Evolutionary conservation across 2,329 filamentous ascomycete species (phyloP).

Genomic region (Penicillium olsonii): DNA sequence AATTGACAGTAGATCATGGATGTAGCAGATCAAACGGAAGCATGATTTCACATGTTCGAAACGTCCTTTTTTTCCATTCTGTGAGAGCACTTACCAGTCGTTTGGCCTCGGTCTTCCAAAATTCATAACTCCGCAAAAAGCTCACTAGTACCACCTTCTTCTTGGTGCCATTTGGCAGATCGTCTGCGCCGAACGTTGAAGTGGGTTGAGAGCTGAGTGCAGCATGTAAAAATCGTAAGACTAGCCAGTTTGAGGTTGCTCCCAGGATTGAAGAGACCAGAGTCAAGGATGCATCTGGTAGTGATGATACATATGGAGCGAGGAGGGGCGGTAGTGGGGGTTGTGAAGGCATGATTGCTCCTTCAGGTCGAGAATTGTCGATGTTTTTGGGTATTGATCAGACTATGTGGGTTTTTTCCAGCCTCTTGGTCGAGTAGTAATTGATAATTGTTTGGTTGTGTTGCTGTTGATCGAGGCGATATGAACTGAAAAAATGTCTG

Average conservation of each 20-base stretch:
- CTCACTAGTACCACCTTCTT: constrained; percentile 72
- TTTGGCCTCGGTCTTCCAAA: constrained; percentile 73
- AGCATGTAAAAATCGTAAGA: constrained; percentile 53
- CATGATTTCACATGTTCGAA: background rate
- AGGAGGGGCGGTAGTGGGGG: constrained; percentile 44
- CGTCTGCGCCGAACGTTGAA: constrained; percentile 25
- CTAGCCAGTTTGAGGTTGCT: constrained; percentile 59
- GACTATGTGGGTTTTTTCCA: background rate
- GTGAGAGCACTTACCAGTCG: constrained; percentile 59
- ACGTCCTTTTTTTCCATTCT: background rate
- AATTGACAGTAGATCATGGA: too few species aligned
- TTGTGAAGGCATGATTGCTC: constrained; percentile 39
- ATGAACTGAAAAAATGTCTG: constrained; percentile 22
- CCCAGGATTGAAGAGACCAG: constrained; percentile 47
- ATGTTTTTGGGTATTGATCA: background rate
- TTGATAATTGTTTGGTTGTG: constrained; percentile 5
- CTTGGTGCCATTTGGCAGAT: constrained; percentile 33
- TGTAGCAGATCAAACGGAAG: background rate
- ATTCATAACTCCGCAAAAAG: constrained; percentile 75
- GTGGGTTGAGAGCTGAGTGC: constrained; percentile 38
- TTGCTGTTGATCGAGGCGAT: constrained; percentile 16
- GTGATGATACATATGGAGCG: constrained; percentile 38
- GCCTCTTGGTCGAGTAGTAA: background rate
- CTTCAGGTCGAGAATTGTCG: background rate
- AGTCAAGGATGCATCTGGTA: constrained; percentile 41